phyloP scores from a whole-genome alignment of 805 yeast genomes.

The Candida michaelii region DNA sequence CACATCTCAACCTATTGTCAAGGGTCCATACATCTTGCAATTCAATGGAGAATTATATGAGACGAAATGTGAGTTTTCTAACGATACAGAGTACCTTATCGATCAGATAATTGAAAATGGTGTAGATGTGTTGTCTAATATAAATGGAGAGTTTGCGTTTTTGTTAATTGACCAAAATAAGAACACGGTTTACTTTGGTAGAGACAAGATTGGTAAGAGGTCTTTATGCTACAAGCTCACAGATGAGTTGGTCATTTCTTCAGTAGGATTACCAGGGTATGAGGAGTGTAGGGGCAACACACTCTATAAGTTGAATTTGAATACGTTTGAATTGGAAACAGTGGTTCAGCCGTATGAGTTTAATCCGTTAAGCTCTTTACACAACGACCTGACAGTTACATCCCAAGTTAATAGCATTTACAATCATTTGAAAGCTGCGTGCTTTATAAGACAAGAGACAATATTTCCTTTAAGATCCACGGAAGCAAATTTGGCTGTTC shows the following conservation, averaged over 20 bases:
- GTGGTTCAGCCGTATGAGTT: neutral
- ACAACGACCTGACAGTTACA: neutral
- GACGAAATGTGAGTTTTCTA: slow-evolving; percentile 45
- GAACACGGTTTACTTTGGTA: slow-evolving; percentile 64
- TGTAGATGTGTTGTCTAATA: slow-evolving; percentile 39
- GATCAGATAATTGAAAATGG: slow-evolving; percentile 23
- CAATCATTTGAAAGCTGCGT: slow-evolving; percentile 27
- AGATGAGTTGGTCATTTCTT: slow-evolving; percentile 40
- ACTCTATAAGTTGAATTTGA: slow-evolving; percentile 7
- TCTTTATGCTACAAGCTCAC: slow-evolving; percentile 50
- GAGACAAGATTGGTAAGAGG: slow-evolving; percentile 81
- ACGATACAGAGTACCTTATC: slow-evolving; percentile 54
- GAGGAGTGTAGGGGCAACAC: slow-evolving; percentile 46
- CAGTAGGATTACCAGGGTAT: slow-evolving; percentile 33
- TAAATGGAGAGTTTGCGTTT: slow-evolving; percentile 86
- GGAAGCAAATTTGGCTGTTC: slow-evolving; percentile 37
- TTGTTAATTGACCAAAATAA: slow-evolving; percentile 45
- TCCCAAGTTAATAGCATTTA: slow-evolving; percentile 12
- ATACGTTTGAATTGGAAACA: neutral
- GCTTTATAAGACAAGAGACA: slow-evolving; percentile 52
- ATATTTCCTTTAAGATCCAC: slow-evolving; percentile 55
- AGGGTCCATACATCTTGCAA: slow-evolving; percentile 48
- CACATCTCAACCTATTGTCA: slow-evolving; percentile 62
- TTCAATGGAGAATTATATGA: slow-evolving; percentile 92
- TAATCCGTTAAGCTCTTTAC: neutral